Conservation (phyloP, 2,329 filamentous ascomycete genomes). For the Penicillium sp. region DNA sequence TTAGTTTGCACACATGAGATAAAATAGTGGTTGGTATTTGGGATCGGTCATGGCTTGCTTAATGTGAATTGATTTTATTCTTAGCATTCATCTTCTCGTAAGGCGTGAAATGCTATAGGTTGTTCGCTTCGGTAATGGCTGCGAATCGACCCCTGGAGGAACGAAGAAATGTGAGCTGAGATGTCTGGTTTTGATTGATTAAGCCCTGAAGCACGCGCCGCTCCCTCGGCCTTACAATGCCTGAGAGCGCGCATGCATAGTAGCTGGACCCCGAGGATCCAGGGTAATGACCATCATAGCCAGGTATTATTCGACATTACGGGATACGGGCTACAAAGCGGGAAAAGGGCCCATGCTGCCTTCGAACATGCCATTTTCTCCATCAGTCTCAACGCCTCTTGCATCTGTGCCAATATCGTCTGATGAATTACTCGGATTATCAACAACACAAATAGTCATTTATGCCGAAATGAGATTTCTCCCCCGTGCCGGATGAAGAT, state of each 20-base stretch:
- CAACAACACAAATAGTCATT: background rate
- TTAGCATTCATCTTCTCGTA: background rate
- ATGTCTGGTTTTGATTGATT: background rate
- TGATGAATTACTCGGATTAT: background rate
- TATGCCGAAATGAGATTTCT: background rate
- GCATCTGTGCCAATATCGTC: background rate
- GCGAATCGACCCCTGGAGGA: background rate
- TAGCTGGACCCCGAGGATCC: background rate
- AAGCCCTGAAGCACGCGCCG: background rate
- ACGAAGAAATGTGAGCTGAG: background rate
- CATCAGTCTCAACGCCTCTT: background rate
- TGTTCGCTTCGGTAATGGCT: background rate
- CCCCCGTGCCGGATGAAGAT: background rate
- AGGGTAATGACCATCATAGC: too few relatives aligned
- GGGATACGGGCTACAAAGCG: background rate
- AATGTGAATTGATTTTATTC: slow-evolving; percentile 1
- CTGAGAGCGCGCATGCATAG: background rate
- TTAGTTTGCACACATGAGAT: background rate
- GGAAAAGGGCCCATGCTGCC: background rate
- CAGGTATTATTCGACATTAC: too few relatives aligned
- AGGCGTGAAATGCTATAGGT: background rate
- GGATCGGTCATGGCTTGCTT: background rate
- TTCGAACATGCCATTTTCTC: background rate
- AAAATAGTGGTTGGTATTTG: slow-evolving; percentile 8
- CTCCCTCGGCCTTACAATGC: background rate